Base-by-base conservation (phyloP, 305 asterid species). In the Solanum hybrid region DNA sequence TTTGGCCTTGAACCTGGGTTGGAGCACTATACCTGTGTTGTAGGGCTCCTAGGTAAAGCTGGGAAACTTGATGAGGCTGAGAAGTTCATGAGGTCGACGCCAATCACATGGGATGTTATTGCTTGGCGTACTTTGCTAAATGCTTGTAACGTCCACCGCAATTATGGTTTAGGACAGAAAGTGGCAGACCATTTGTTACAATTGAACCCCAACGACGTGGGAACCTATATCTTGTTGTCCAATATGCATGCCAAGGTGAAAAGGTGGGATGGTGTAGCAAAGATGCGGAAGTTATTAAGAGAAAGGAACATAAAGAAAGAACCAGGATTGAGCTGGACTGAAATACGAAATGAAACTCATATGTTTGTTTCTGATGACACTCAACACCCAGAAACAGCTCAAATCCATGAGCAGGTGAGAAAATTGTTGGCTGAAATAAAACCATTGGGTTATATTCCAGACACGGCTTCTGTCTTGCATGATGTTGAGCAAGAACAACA, bases 281-380 rank as follows among this genome's bases (percentile, higher is more conserved):
- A 86, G 4, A 90, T 94, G 38, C 90, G 97, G 60, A 97, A 91
- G 85, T 17, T 93, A 78, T 95, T 95, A 94, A 91, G 91, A 90
- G 95, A 93, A 71, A 94, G 92, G 90, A 94, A 92, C 89, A 92
- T 95, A 75, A 97, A 94, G 94, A 96, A 97, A 92, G 99, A 96
- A 92, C 98, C 99, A 6, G 99, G 99, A 38, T 88, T 93, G 94
- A 97, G 99, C 93, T 96, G 99, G 99, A 94, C 90, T 9, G 98
- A 97, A 36, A 96, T 96, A 89, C 92, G 92, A 89, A 94, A 93
- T 42, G 91, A 90, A 14, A 96, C 97, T 4, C 98, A 95, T 86
- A 88, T 94, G 64, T 95, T 97, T 90, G 92, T 92, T 88, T 94
- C 98, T n/a, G 96, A 92, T 73, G 98, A 95, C 64, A 92, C 90